phyloP scores from a whole-genome alignment of 1,284 basidiomycete genomes.

The Rhodotorula sp. region DNA sequence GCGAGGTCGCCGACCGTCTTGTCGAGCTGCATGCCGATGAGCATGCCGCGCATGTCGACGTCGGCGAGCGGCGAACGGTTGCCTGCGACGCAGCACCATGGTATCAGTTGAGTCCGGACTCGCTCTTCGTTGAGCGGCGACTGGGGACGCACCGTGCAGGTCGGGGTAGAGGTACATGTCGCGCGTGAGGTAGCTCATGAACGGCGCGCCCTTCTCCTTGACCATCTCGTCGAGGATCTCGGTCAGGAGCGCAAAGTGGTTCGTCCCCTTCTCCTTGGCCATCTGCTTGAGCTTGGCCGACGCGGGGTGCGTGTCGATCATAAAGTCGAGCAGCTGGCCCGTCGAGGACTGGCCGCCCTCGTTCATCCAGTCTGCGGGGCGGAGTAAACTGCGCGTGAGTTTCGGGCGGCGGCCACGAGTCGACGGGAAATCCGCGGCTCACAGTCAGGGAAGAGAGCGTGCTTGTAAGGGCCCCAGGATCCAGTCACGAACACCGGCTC shows the following conservation, averaged over 20 bases:
- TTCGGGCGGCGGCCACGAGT: too few species aligned
- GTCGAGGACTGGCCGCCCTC: constrained; percentile 98
- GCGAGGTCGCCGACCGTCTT: constrained; percentile 77
- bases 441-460: constrained; percentile 84
- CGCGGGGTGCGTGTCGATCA: constrained; percentile 88
- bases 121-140: background rate
- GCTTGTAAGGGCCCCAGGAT: constrained; percentile 94
- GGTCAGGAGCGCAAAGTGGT: constrained; percentile 64
- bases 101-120: background rate
- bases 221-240: constrained; percentile 71
- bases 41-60: constrained; percentile 85
- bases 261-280: constrained; percentile 54
- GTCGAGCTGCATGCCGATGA: constrained; percentile 83
- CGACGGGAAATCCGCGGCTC: constrained; percentile 18
- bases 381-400: background rate
- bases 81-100: constrained; percentile 56
- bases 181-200: constrained; percentile 72
- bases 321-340: constrained; percentile 82
- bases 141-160: constrained; percentile 56
- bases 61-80: constrained; percentile 97
- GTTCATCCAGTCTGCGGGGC: constrained; percentile 74
- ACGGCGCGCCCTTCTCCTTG: constrained; percentile 54
- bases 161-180: constrained; percentile 94
- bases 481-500: constrained; percentile 85
- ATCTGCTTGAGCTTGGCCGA: constrained; percentile 66